phyloP scores from a whole-genome alignment of 2,329 filamentous ascomycete genomes.

The Penicillium rolfsii region DNA sequence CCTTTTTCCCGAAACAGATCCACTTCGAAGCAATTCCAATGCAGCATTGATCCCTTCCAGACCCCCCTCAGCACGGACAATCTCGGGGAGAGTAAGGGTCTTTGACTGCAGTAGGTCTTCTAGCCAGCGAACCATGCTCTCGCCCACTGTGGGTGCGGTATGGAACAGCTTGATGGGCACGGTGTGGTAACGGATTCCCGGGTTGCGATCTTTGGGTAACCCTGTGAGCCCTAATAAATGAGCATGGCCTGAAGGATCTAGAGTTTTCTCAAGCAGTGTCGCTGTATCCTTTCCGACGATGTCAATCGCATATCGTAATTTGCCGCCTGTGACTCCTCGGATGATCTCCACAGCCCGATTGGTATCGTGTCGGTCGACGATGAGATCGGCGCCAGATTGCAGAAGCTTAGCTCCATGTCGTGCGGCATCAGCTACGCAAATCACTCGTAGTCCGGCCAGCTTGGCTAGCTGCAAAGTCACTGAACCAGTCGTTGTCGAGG shows the following conservation, averaged over 20 bases:
- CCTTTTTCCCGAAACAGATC: slow-evolving; percentile 69
- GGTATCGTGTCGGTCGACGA: slow-evolving; percentile 70
- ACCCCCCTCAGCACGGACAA: slow-evolving; percentile 67
- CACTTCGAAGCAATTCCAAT: slow-evolving; percentile 66
- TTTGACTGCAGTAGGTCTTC: slow-evolving; percentile 64
- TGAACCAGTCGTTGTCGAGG: slow-evolving; percentile 70
- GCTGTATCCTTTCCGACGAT: slow-evolving; percentile 69
- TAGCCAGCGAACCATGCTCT: slow-evolving; percentile 66
- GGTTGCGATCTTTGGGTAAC: slow-evolving; percentile 60
- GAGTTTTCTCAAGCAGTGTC: slow-evolving; percentile 57
- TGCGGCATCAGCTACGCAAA: slow-evolving; percentile 67
- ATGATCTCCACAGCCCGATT: slow-evolving; percentile 68
- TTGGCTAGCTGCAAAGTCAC: slow-evolving; percentile 70
- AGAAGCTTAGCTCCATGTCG: slow-evolving; percentile 66
- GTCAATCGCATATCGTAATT: slow-evolving; percentile 69
- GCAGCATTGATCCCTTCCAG: slow-evolving; percentile 69
- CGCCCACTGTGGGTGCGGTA: slow-evolving; percentile 65
- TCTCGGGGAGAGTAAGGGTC: slow-evolving; percentile 62
- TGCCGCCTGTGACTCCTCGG: slow-evolving; percentile 58
- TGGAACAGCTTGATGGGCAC: slow-evolving; percentile 80
- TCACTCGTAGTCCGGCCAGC: slow-evolving; percentile 65
- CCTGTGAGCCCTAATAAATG: slow-evolving; percentile 72
- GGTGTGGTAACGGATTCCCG: slow-evolving; percentile 60
- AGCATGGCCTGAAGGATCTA: slow-evolving; percentile 43
- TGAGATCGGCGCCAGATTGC: slow-evolving; percentile 60